These are phyloP conservation scores for Lichtheimia hyalospora DNA, from an alignment of 371 early-diverging fungal species.

Conservation along the genomic window DNA sequence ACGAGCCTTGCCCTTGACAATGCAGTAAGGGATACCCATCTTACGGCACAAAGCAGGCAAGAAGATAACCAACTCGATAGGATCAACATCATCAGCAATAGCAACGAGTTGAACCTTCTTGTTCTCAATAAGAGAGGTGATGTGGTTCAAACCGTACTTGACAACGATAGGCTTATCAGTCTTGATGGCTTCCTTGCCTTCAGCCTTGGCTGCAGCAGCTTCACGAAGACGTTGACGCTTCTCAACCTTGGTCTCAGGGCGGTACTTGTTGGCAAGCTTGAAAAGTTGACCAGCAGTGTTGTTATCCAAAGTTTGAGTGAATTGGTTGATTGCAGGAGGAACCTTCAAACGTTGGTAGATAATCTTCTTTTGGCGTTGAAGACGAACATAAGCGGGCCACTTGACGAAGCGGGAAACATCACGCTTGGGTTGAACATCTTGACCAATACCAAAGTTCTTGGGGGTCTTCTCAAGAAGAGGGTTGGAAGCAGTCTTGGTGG, in stretches of 20 bases:
- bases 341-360: constrained; percentile 98
- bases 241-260: constrained; percentile 96
- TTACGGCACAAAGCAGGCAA: constrained; percentile 99
- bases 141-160: constrained; percentile 99
- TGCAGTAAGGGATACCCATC: constrained; percentile 99
- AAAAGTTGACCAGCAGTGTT: constrained; percentile 97
- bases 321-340: constrained; percentile 99
- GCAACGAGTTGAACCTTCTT: constrained; percentile 99
- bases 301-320: constrained; percentile 95
- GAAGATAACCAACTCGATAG: constrained; percentile 99
- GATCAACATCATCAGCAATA: constrained; percentile 99
- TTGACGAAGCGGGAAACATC: constrained; percentile 96
- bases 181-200: constrained; percentile 85
- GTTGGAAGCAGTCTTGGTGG: constrained; percentile 76
- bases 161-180: constrained; percentile 95
- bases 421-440: constrained; percentile 93
- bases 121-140: constrained; percentile 95
- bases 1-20: constrained; percentile 97
- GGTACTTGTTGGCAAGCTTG: constrained; percentile 98
- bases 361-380: constrained; percentile 97
- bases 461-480: constrained; percentile 92
- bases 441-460: constrained; percentile 90
- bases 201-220: constrained; percentile 79
- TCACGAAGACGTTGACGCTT: constrained; percentile 93
- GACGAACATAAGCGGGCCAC: constrained; percentile 97